Percentiles rank a stretch among this genome's conserved stretches.
These are phyloP conservation scores for Besnoitia besnoiti DNA, from an alignment of 169 alveolate species.

Conservation along the genomic window DNA sequence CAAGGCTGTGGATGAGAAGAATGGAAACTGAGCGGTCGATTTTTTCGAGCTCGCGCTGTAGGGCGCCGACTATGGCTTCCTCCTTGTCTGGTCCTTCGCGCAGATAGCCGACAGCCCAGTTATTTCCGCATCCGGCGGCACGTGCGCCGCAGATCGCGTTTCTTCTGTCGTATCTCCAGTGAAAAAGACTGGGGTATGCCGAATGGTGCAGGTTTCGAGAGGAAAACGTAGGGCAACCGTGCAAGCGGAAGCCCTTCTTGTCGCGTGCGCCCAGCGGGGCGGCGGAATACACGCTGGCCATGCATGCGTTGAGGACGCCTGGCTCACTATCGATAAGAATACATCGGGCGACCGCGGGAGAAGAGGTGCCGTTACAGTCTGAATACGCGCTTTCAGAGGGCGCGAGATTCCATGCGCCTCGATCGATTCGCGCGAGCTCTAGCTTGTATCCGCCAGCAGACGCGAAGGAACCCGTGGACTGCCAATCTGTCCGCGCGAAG, in stretches of 20 bases:
- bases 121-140: constrained; percentile 6
- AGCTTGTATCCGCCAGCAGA: too few relatives aligned
- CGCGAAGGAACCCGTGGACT: too few relatives aligned
- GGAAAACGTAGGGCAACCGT: background rate
- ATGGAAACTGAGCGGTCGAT: background rate
- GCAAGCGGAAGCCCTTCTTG: background rate
- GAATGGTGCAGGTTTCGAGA: background rate
- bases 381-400: background rate
- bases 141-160: background rate
- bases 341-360: background rate
- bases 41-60: background rate
- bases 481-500: too few relatives aligned
- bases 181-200: background rate
- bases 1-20: constrained; percentile 6
- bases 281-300: background rate
- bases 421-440: too few relatives aligned
- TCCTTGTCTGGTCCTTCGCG: background rate
- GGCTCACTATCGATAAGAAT: background rate
- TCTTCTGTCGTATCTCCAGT: background rate
- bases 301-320: background rate
- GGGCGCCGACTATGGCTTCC: background rate
- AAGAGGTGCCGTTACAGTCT: background rate
- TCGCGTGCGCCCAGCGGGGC: background rate
- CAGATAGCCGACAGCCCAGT: background rate
- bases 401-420: background rate